A percentile compares a stretch with the other conserved stretches of the same genome.
Evolutionary conservation across 371 early-diverging fungal species (phyloP).

Genomic region (Mucor velutinosus): DNA sequence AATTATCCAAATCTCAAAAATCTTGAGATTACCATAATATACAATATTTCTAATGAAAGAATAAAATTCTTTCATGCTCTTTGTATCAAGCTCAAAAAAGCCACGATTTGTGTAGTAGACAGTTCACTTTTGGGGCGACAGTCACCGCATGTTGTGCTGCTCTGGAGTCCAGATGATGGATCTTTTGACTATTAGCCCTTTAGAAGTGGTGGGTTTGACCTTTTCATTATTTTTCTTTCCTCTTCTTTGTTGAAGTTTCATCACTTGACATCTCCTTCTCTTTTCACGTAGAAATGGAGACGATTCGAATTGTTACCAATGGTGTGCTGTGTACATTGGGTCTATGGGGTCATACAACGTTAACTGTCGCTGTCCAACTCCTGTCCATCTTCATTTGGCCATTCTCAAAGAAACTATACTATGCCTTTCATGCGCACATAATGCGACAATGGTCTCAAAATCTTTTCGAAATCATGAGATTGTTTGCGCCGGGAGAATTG

Average conservation of each 20-base stretch:
- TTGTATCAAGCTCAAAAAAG: neutral
- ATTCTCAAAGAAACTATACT: slow-evolving; percentile 41
- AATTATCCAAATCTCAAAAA: neutral
- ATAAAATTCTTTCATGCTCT: neutral
- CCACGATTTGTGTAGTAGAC: neutral
- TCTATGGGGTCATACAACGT: slow-evolving; percentile 20
- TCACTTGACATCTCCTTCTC: neutral
- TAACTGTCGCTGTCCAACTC: slow-evolving; percentile 22
- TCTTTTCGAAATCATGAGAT: slow-evolving; percentile 59
- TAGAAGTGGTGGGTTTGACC: neutral
- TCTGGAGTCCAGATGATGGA: neutral
- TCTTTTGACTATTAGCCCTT: neutral
- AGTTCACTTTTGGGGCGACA: neutral
- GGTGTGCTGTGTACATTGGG: slow-evolving; percentile 13
- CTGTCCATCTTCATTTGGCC: slow-evolving; percentile 37
- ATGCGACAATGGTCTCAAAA: slow-evolving; percentile 67
- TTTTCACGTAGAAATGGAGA: slow-evolving; percentile 7
- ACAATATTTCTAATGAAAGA: neutral
- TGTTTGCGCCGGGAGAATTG: slow-evolving; percentile 66
- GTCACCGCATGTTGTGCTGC: neutral
- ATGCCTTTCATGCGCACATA: slow-evolving; percentile 46
- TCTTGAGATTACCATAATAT: neutral
- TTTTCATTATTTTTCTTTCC: neutral
- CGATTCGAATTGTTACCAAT: slow-evolving; percentile 8
- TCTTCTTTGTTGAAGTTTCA: neutral